Evolutionary conservation across 306 rosid genomes (phyloP).

Genomic region (Abrus pulchellus): DNA sequence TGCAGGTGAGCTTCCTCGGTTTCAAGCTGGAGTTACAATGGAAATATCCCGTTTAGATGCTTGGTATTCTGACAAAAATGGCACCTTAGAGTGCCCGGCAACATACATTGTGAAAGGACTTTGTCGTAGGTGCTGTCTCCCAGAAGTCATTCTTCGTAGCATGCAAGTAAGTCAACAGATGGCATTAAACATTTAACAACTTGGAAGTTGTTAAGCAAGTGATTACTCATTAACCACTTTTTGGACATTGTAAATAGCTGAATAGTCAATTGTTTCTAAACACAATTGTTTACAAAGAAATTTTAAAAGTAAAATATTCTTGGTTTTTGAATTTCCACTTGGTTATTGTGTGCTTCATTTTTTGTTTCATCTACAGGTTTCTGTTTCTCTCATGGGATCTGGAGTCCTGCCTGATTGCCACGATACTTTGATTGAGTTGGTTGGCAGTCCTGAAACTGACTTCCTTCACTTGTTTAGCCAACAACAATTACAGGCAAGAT

Average conservation of each 20-base stretch:
- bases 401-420: slow-evolving; percentile 73
- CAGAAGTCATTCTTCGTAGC: slow-evolving; percentile 92
- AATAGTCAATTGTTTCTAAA: slow-evolving; percentile 33
- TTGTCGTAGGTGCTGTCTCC: slow-evolving; percentile 94
- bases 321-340: neutral
- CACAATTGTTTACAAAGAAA: neutral
- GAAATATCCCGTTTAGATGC: slow-evolving; percentile 95
- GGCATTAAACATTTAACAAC: neutral
- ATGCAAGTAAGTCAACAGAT: slow-evolving; percentile 78
- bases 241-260: slow-evolving; percentile 25
- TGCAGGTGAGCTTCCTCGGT: slow-evolving; percentile 95
- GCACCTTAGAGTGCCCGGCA: slow-evolving; percentile 73
- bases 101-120: slow-evolving; percentile 85
- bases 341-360: slow-evolving; percentile 30
- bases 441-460: slow-evolving; percentile 73
- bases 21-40: slow-evolving; percentile 91
- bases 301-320: neutral
- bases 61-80: slow-evolving; percentile 79
- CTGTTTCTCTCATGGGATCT: slow-evolving; percentile 79
- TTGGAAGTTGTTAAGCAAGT: slow-evolving; percentile 18
- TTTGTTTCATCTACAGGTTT: slow-evolving; percentile 65
- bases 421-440: slow-evolving; percentile 80
- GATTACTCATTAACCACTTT: neutral
- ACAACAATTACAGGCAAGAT: slow-evolving; percentile 87
- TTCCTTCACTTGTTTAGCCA: slow-evolving; percentile 87